Conservation (phyloP, 2,329 filamentous ascomycete species). For the Claviceps citrina region DNA sequence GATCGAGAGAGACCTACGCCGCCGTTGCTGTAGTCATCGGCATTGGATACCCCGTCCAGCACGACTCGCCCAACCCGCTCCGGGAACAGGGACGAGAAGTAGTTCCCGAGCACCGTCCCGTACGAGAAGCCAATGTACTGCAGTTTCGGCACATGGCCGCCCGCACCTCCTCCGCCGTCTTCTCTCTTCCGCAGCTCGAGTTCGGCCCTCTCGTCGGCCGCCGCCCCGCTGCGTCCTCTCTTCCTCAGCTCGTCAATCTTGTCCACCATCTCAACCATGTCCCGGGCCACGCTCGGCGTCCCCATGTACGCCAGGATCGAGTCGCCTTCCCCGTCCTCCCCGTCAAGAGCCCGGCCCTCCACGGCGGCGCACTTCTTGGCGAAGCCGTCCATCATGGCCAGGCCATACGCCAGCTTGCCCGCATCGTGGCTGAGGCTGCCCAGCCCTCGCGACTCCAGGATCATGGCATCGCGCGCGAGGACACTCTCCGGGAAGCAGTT, state of each 20-base stretch:
- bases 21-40: conserved; percentile 20
- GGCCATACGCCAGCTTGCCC: conserved; percentile 12
- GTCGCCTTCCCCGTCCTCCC: too few species aligned
- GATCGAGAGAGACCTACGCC: conserved; percentile 12
- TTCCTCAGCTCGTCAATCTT: conserved; percentile 20
- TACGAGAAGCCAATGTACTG: conserved; percentile 38
- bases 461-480: conserved; percentile 16
- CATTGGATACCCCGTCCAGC: conserved; percentile 23
- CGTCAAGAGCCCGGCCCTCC: too few species aligned
- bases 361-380: conserved; percentile 16
- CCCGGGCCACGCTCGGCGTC: conserved; percentile 25
- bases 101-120: conserved; percentile 20
- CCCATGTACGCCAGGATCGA: conserved; percentile 20
- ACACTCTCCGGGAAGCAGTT: conserved; percentile 22
- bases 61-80: conserved; percentile 25
- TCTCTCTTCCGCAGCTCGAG: conserved; percentile 8
- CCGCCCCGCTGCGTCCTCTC: conserved; percentile 1
- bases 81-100: conserved; percentile 22
- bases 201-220: conserved; percentile 1
- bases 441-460: conserved; percentile 18
- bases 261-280: conserved; percentile 31
- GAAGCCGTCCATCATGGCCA: conserved; percentile 14
- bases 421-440: conserved; percentile 11
- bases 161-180: conserved; percentile 1
- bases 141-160: conserved; percentile 12